These are phyloP conservation scores for Sechiopsis laciniata DNA, from an alignment of 306 rosid species.

Conservation along the genomic window DNA sequence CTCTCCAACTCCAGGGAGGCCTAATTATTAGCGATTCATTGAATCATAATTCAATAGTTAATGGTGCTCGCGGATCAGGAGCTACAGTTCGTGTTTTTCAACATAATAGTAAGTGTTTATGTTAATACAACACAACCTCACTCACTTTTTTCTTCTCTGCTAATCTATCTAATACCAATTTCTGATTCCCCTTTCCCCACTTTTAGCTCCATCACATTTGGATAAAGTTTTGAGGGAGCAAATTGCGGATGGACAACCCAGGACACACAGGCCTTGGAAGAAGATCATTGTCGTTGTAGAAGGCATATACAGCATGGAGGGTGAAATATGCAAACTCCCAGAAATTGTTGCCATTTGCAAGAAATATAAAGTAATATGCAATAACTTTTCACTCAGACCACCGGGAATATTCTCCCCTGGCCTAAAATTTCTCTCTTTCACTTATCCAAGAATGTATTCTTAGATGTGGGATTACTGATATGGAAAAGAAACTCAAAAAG, in stretches of 20 bases:
- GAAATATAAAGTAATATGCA: slow-evolving; percentile 57
- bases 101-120: slow-evolving; percentile 46
- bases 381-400: not conserved
- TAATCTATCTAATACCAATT: not conserved
- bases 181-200: not conserved
- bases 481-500: not conserved
- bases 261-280: slow-evolving; percentile 93
- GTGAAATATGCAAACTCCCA: slow-evolving; percentile 91
- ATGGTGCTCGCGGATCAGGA: slow-evolving; percentile 92
- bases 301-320: slow-evolving; percentile 97
- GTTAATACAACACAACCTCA: slow-evolving; percentile 1
- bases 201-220: slow-evolving; percentile 66
- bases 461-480: not conserved
- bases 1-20: slow-evolving; percentile 48
- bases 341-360: slow-evolving; percentile 85
- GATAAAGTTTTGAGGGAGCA: slow-evolving; percentile 88
- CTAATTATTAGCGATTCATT: slow-evolving; percentile 86
- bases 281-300: slow-evolving; percentile 82
- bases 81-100: slow-evolving; percentile 89
- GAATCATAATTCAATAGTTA: slow-evolving; percentile 83
- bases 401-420: not conserved
- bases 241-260: slow-evolving; percentile 88
- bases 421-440: not conserved
- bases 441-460: slow-evolving; percentile 2
- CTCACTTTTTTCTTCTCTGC: not conserved